Percentiles rank a stretch among this genome's conserved stretches.
phyloP scores from a whole-genome alignment of 2,329 filamentous ascomycete genomes.

The Didymella arachidicola region DNA sequence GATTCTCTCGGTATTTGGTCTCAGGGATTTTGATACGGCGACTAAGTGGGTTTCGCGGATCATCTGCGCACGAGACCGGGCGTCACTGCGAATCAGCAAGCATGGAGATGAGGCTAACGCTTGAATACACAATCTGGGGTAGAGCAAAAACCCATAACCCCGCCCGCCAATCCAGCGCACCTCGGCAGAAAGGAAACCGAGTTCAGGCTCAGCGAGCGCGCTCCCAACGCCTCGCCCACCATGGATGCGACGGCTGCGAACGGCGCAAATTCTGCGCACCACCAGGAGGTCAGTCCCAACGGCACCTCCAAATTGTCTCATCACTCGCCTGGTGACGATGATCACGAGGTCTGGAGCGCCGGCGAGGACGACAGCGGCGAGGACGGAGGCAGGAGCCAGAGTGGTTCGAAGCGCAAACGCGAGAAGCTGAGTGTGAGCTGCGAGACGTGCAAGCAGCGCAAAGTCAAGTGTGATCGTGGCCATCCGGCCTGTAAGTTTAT shows the following conservation, averaged over 20 bases:
- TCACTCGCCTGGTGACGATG: conserved; percentile 45
- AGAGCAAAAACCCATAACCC: conserved; percentile 31
- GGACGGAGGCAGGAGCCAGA: conserved; percentile 48
- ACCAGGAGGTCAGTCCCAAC: conserved; percentile 44
- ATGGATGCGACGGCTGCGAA: conserved; percentile 42
- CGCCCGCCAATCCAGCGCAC: conserved; percentile 16
- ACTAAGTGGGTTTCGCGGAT: conserved; percentile 20
- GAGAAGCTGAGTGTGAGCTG: conserved; percentile 61
- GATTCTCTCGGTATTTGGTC: conserved; percentile 16
- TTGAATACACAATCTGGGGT: conserved; percentile 36
- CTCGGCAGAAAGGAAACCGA: conserved; percentile 26
- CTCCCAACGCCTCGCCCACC: conserved; percentile 31
- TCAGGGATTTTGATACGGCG: conserved; percentile 10
- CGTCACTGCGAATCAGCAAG: conserved; percentile 25
- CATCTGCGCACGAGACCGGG: conserved; percentile 15
- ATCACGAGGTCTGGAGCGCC: conserved; percentile 45
- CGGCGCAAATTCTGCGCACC: conserved; percentile 30
- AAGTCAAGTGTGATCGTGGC: conserved; percentile 74
- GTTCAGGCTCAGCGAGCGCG: conserved; percentile 33
- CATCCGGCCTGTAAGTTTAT: conserved; percentile 68
- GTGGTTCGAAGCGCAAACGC: conserved; percentile 58
- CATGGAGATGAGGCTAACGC: conserved; percentile 13
- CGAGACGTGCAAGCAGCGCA: conserved; percentile 79
- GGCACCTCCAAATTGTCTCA: conserved; percentile 43
- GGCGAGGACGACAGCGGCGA: conserved; percentile 53